A percentile compares a stretch with the other conserved stretches of the same genome.
Evolutionary conservation across 2,329 filamentous ascomycete species (phyloP).

Genomic region (Ramichloridium luteum): DNA sequence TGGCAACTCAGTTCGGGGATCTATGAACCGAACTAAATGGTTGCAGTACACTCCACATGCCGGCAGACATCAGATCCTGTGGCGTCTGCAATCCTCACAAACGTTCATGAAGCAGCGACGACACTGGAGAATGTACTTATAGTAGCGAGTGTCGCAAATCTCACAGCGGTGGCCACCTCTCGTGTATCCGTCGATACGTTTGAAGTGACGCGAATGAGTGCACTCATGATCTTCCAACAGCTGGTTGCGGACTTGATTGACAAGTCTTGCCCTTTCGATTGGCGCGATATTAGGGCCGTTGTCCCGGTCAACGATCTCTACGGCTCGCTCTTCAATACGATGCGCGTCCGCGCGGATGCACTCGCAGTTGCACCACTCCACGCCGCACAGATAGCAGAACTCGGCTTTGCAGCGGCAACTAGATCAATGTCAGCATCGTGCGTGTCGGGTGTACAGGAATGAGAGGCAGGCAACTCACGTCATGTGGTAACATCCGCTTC

Average conservation of each 20-base stretch:
- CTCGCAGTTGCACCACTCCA: background rate
- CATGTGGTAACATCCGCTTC: slow-evolving; percentile 1
- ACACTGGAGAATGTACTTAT: background rate
- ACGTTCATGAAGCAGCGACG: slow-evolving; percentile 1
- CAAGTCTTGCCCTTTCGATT: background rate
- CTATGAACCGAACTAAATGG: too few species aligned
- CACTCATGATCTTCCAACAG: slow-evolving; percentile 1
- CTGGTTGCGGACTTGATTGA: background rate
- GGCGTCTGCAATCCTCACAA: slow-evolving; percentile 1
- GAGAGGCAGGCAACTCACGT: background rate
- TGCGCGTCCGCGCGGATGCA: background rate
- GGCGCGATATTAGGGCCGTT: background rate
- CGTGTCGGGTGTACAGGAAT: background rate
- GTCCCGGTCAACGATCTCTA: slow-evolving; percentile 1
- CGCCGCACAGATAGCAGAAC: slow-evolving; percentile 1
- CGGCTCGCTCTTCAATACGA: slow-evolving; percentile 1
- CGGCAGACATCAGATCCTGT: background rate
- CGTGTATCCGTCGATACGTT: background rate
- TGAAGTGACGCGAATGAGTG: slow-evolving; percentile 1
- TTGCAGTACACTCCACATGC: too few species aligned
- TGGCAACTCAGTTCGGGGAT: too few species aligned
- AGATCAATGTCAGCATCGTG: background rate
- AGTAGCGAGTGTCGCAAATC: slow-evolving; percentile 1
- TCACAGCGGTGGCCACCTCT: background rate
- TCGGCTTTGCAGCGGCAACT: slow-evolving; percentile 1